Base-by-base conservation (phyloP, 2,329 filamentous ascomycete species). In the Nigrograna mackinnonii region DNA sequence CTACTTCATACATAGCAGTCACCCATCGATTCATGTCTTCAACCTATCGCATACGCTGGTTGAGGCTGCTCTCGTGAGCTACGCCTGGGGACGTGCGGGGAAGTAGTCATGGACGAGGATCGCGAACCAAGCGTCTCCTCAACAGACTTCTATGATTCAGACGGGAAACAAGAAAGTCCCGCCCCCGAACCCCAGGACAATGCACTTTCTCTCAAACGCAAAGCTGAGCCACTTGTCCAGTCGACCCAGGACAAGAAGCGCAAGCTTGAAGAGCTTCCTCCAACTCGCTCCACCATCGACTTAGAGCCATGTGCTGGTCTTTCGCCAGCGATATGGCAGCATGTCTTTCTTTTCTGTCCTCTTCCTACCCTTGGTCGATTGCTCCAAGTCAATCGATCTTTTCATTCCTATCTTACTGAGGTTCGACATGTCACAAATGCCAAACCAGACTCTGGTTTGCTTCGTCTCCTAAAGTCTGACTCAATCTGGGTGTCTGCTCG, bases 401-500 rank as follows among this genome's bases (percentile, higher is more conserved):
- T 89, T 71, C 79, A 82, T 72, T 71, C 54, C 54, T 65, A 59
- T 67, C 62, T 64, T 57, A 63, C 57, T 67, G 57, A 62, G 49
- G 62, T 66, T 47, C 60, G 50, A 45, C 50, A 54, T 53, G 57
- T 63, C 52, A 57, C 64, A 37, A 47, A 49, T 54, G 55, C 54
- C 38, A 58, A 60, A 54, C 56, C 62, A 51, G 51, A 52, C 34
- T 41, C 53, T 56, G 57, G 54, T 53, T 58, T 57, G 52, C 55
- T 65, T 46, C 59, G 52, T 63, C 54, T 71, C 64, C 57, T 78
- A 54, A 79, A 79, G 59, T 81, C 86, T 56, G 81, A 89, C 60
- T 69, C 72, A 35, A 83, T 92, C 56, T 92, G 88, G 88, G 79
- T 79, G 61, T 72, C 76, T 52, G 86, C 87, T 55, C 81, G 87